phyloP scores from a whole-genome alignment of 495 filamentous ascomycete genomes.

The Aspergillus sclerotiicarbonarius region DNA sequence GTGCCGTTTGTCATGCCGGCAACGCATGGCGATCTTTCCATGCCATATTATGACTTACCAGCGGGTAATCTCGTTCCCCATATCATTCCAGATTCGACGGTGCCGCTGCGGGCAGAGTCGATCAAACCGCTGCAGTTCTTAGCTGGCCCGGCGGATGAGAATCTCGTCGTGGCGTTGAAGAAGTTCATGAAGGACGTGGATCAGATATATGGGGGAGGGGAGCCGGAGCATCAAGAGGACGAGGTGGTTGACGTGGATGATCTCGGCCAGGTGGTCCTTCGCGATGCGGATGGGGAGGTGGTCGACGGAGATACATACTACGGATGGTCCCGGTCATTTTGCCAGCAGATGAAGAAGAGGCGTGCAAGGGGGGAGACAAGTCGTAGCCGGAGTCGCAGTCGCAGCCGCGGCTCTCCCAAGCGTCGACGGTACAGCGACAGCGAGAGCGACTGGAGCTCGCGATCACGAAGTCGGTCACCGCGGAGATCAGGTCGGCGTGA shows the following conservation, averaged over 20 bases:
- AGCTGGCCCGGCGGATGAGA: conserved; percentile 67
- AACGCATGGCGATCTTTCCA: conserved; percentile 72
- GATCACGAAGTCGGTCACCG: conserved; percentile 27
- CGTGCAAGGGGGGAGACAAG: conserved; percentile 29
- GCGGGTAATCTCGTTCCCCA: conserved; percentile 79
- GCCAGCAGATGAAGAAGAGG: conserved; percentile 73
- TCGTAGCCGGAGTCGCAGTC: conserved; percentile 32
- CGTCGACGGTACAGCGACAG: conserved; percentile 51
- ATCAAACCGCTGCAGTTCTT: conserved; percentile 73
- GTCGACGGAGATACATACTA: conserved; percentile 72
- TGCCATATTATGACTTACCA: conserved; percentile 80
- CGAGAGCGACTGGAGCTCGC: conserved; percentile 28
- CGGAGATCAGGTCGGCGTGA: conserved; percentile 15
- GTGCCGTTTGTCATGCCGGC: conserved; percentile 69
- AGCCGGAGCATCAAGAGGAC: conserved; percentile 38
- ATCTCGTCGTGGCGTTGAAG: conserved; percentile 64
- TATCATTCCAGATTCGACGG: conserved; percentile 71
- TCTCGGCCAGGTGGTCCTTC: conserved; percentile 65
- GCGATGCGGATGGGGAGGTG: conserved; percentile 61
- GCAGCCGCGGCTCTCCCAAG: conserved; percentile 31
- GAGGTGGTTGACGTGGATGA: conserved; percentile 62
- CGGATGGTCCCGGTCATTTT: conserved; percentile 80
- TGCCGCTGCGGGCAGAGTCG: conserved; percentile 66
- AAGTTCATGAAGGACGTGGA: conserved; percentile 66
- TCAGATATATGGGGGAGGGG: conserved; percentile 50